Evolutionary conservation across 345 rosid genomes (phyloP), one percentile per base, ranked within the genome.

Genomic region (Pistacia integerrima): DNA sequence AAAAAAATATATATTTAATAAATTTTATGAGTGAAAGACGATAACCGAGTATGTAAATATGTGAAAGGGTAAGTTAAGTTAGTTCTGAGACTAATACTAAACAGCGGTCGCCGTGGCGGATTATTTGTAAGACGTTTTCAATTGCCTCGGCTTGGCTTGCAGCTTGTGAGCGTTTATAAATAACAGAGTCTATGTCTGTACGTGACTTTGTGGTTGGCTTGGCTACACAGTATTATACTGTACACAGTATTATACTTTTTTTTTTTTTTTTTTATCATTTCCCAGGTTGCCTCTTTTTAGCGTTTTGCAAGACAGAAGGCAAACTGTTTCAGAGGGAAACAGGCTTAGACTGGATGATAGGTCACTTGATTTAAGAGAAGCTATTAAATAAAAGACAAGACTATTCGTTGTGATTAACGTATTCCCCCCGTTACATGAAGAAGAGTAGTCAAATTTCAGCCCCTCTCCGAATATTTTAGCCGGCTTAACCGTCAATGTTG

Each of bases 101-200:
- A 18, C 18, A 63, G 74, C 59, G 63, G 68, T 25, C 25, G 25
- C 25, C 25, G 25, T 62, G 60, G 69, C 9, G 6, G 14, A 10
- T 11, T 30, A 30, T 61, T 25, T 46, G 67, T 61, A 46, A 59
- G 58, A 61, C 56, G 69, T 51, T 62, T 73, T 20, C 5, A n/a
- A 73, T 62, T 73, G 59, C 33, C 67, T 73, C 48, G 57, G 76
- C 76, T 73, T 46, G 7, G 48, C 49, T 11, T 65, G 67, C 66
- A 41, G 52, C 74, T 70, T 44, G 8, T 33, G 41, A 41, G 44
- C 9, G 44, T 25, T 25, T 25, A 25, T 25, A 25, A 25, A 25
- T 25, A 25, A 25, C 25, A 25, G 25, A 25, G 25, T 25, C 25
- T 25, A 25, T 25, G 25, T 25, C 25, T 25, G 25, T 25, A 25